Evolutionary conservation across 2,329 filamentous ascomycete species (phyloP).

Genomic region (Aspergillaceae sp.): DNA sequence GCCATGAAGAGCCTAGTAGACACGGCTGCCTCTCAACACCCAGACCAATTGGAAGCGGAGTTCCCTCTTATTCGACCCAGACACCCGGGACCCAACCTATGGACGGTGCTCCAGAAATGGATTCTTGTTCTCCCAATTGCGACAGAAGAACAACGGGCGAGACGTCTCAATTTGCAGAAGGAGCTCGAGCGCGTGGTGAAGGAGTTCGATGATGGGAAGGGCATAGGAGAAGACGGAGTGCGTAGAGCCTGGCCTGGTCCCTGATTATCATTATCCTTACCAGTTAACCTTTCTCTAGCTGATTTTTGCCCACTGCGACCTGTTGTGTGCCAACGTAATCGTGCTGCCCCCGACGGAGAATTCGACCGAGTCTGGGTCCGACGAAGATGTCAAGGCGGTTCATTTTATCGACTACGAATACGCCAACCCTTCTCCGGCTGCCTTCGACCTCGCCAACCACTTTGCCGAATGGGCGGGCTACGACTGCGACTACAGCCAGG

Average conservation of each 20-base stretch:
- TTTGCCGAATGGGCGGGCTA: conserved; percentile 98
- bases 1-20: conserved; percentile 14
- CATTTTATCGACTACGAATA: conserved; percentile 99
- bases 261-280: not conserved
- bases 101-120: conserved; percentile 96
- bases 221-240: conserved; percentile 67
- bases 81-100: conserved; percentile 74
- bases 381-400: conserved; percentile 46
- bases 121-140: conserved; percentile 70
- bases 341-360: conserved; percentile 48
- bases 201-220: conserved; percentile 66
- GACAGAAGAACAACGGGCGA: conserved; percentile 59
- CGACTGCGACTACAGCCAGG: conserved; percentile 77
- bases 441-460: conserved; percentile 96
- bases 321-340: conserved; percentile 94
- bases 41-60: conserved; percentile 9
- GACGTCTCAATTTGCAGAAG: conserved; percentile 59
- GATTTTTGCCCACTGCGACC: conserved; percentile 90
- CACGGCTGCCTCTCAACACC: conserved; percentile 8
- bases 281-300: conserved; percentile 44
- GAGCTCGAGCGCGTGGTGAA: conserved; percentile 64
- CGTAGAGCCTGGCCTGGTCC: conserved; percentile 7
- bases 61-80: conserved; percentile 45
- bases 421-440: conserved; percentile 83
- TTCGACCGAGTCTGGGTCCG: conserved; percentile 14